Percentiles rank a stretch among this genome's conserved stretches.
phyloP scores from a whole-genome alignment of 78 protist genomes.

The Planoprotostelium fungivorum region DNA sequence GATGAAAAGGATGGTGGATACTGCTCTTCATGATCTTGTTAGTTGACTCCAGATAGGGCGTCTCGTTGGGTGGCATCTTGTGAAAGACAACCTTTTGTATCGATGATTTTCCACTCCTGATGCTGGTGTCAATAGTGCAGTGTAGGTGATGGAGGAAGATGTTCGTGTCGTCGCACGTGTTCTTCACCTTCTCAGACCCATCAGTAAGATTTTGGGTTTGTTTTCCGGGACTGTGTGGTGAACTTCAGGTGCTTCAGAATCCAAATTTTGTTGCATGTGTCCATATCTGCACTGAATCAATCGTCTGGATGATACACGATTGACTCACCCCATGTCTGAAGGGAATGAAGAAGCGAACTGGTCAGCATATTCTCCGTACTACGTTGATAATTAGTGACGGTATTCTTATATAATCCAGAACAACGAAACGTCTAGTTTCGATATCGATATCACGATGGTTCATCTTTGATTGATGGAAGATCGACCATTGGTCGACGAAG shows the following conservation, averaged over 20 bases:
- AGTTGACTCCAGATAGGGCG: slow-evolving; percentile 87
- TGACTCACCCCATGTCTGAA: neutral
- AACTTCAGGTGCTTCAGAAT: neutral
- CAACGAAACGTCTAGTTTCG: neutral
- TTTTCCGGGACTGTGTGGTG: slow-evolving; percentile 19
- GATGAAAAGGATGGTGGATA: no score
- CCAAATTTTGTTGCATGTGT: neutral
- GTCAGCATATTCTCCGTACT: neutral
- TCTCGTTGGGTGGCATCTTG: slow-evolving; percentile 95
- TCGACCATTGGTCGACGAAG: no score
- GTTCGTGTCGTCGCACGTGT: neutral
- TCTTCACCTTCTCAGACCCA: slow-evolving; percentile 59
- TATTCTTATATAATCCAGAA: neutral
- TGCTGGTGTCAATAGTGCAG: neutral
- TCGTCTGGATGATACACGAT: neutral
- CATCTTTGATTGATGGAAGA: no score
- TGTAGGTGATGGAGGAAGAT: neutral
- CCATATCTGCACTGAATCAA: neutral
- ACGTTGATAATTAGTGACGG: neutral
- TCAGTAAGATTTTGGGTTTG: slow-evolving; percentile 59
- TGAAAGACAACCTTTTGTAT: slow-evolving; percentile 93
- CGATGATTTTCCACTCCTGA: slow-evolving; percentile 85
- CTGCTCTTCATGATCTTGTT: slow-evolving; percentile 64
- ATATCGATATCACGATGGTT: neutral
- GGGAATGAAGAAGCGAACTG: neutral